Conservation (phyloP, 306 rosid genomes). For the Lithocarpus polystachyus region DNA sequence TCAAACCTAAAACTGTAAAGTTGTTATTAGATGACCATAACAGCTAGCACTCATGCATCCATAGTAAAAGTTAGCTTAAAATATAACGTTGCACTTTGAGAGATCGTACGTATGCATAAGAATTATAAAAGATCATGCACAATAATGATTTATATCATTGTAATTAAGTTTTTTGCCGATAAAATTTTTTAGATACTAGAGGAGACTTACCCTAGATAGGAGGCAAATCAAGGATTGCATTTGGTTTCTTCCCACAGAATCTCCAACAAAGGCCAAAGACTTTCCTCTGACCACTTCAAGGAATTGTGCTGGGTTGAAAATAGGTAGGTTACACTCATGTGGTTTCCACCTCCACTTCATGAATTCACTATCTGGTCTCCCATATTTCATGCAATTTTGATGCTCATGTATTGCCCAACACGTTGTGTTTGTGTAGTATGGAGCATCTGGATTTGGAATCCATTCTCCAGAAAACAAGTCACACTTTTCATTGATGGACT, state of each 20-base stretch:
- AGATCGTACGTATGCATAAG: not conserved
- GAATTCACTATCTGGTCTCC: conserved; percentile 71
- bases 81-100: not conserved
- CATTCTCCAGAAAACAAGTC: conserved; percentile 83
- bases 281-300: conserved; percentile 68
- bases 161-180: not conserved
- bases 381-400: conserved; percentile 86
- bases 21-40: not conserved
- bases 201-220: conserved; percentile 36
- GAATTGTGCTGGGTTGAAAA: conserved; percentile 78
- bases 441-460: conserved; percentile 76
- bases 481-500: conserved; percentile 38
- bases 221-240: conserved; percentile 80
- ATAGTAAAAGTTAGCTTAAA: not conserved
- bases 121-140: not conserved
- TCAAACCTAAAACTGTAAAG: not conserved
- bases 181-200: not conserved
- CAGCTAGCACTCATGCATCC: not conserved
- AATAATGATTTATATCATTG: not conserved
- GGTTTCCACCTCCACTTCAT: conserved; percentile 95
- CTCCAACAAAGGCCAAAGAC: conserved; percentile 90
- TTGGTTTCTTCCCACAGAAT: conserved; percentile 93
- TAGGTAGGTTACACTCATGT: conserved; percentile 65
- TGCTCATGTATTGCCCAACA: conserved; percentile 94
- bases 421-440: conserved; percentile 66